Base-by-base conservation (phyloP, 805 yeast genomes). In the Pichia rugopelliculosa region DNA sequence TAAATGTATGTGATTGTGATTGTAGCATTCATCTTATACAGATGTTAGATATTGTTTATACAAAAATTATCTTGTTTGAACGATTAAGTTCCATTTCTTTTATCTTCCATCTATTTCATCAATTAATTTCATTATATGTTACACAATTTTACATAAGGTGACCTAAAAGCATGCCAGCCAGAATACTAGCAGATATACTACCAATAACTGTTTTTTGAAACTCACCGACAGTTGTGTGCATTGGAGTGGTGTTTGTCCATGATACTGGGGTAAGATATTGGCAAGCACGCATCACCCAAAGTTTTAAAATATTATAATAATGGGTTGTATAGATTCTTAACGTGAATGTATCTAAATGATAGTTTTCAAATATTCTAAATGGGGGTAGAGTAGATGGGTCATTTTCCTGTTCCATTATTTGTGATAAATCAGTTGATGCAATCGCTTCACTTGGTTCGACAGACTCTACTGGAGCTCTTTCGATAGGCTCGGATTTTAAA, bases 221-320 rank as follows among this genome's bases (percentile, higher is more conserved):
- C 20, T 42, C 45, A 13, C 45, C 45, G 9, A 42, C 41, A 15
- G 45, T 42, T 6, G 40, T 42, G 10, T 42, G 20, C 33, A 42
- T 13, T 7, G 41, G 22, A 8, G 17, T 15, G 7, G 33, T 22
- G 10, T 25, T 36, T 42, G 13, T 36, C 17, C n/a, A 34, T 9
- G 39, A 5, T 13, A 42, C 17, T 13, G 45, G 45, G 4, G 45
- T 36, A n/a, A 42, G n/a, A 25, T 36, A 42, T 21, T 33, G 18
- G 7, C 34, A 30, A 30, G 27, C 36, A 30, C 24, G n/a, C 33
- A 27, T 34, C 13, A 33, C 1, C 44, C 44, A 41, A 23, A 21
- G 8, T 13, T 34, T 26, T 7, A 27, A 4, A 22, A 36, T 11
- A 11, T 6, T 21, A 12, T 36, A 43, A 18, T 36, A 36, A 25